Percentiles rank a stretch among this genome's conserved stretches.
Conservation (phyloP, 2,329 filamentous ascomycete genomes). For the Penicillium fuscoglaucum region DNA sequence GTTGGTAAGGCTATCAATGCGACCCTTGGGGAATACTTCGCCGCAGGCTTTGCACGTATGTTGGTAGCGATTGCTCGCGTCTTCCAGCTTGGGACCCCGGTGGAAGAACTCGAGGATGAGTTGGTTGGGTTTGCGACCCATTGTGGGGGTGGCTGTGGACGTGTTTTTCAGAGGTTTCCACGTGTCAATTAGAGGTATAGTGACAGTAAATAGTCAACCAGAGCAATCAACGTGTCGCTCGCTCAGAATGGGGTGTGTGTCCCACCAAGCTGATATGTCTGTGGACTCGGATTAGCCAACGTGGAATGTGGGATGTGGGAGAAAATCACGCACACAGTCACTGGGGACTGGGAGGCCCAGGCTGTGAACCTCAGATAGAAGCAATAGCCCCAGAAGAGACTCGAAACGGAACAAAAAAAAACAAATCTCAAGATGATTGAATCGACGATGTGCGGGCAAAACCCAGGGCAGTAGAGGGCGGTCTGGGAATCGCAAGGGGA, state of each 20-base stretch:
- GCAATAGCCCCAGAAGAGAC: constrained; percentile 2
- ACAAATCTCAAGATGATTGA: constrained; percentile 10
- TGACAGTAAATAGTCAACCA: not conserved
- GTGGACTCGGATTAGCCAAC: not conserved
- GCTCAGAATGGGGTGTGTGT: not conserved
- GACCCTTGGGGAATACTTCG: constrained; percentile 85
- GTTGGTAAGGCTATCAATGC: constrained; percentile 76
- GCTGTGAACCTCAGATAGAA: constrained; percentile 2
- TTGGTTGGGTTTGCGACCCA: constrained; percentile 82
- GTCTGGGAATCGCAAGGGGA: constrained; percentile 32
- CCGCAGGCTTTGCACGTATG: constrained; percentile 88
- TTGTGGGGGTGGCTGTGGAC: constrained; percentile 41
- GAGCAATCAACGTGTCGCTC: not conserved
- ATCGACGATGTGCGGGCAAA: constrained; percentile 36
- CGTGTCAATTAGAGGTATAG: constrained; percentile 1
- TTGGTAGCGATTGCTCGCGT: constrained; percentile 87
- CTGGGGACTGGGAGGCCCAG: constrained; percentile 5
- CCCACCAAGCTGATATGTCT: constrained; percentile 4
- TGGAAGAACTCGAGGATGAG: constrained; percentile 87
- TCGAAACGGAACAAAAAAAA: constrained; percentile 1
- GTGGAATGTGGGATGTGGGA: not conserved
- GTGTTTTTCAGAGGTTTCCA: not conserved
- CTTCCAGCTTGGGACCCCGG: constrained; percentile 79
- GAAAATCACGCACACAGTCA: constrained; percentile 7
- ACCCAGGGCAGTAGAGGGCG: constrained; percentile 34